phyloP scores from a whole-genome alignment of 2,329 filamentous ascomycete genomes.

The Colletotrichum scovillei region DNA sequence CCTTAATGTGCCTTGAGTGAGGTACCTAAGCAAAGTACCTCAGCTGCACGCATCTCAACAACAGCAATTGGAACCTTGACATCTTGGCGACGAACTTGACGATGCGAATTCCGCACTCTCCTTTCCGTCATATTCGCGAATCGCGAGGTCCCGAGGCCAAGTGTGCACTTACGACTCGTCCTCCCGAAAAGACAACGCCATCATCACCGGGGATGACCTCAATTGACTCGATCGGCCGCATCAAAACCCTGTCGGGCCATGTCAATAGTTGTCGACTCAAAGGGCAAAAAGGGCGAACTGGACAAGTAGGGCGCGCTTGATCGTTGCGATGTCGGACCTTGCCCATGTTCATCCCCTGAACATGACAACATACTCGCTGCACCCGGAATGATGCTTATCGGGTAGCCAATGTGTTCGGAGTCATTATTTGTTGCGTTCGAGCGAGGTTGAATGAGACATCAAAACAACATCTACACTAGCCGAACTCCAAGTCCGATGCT shows the following conservation, averaged over 20 bases:
- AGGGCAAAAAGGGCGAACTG: constrained; percentile 9
- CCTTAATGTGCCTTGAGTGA: too few species aligned
- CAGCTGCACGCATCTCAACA: neutral
- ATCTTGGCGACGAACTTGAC: neutral
- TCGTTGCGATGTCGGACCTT: constrained; percentile 7
- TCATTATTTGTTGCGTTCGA: neutral
- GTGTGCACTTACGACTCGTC: neutral
- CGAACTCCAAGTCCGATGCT: neutral
- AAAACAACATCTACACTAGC: neutral
- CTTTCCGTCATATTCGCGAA: neutral
- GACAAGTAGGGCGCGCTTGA: constrained; percentile 14
- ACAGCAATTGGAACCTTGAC: neutral
- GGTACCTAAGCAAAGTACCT: neutral
- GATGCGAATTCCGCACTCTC: neutral
- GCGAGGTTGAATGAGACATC: neutral
- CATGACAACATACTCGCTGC: neutral
- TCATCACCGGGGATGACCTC: neutral
- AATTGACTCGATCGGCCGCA: neutral
- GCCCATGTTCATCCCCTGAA: neutral
- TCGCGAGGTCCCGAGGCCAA: neutral
- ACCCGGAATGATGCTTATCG: neutral
- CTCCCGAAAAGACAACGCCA: neutral
- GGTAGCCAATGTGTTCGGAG: neutral
- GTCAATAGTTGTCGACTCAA: neutral
- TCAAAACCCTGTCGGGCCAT: constrained; percentile 5